phyloP scores from a whole-genome alignment of 306 rosid genomes.

The Malus orientalis region DNA sequence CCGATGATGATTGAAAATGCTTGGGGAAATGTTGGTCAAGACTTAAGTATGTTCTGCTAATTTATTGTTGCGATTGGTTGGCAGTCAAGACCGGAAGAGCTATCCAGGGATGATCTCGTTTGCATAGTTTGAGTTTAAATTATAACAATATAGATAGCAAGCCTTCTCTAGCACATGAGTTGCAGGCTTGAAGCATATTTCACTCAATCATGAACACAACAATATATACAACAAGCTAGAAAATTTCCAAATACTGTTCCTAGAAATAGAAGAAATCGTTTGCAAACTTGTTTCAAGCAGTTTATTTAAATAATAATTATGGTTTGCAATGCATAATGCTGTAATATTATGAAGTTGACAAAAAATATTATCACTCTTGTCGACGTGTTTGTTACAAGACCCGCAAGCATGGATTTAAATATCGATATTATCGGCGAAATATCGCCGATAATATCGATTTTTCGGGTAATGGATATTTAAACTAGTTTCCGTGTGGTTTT shows the following conservation, averaged over 20 bases:
- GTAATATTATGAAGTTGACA: neutral
- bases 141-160: constrained; percentile 3
- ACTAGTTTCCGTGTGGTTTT: too few relatives aligned
- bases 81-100: constrained; percentile 89
- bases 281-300: neutral
- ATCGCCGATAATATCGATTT: too few relatives aligned
- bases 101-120: constrained; percentile 55
- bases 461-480: too few relatives aligned
- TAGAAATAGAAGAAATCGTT: neutral
- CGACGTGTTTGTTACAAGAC: neutral
- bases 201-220: too few relatives aligned
- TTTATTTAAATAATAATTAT: too few relatives aligned
- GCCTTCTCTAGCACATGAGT: neutral
- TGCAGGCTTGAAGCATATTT: neutral
- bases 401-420: too few relatives aligned
- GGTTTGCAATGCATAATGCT: neutral
- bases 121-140: constrained; percentile 56
- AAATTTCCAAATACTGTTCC: neutral
- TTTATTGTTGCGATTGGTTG: neutral
- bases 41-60: neutral
- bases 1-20: constrained; percentile 15
- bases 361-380: neutral
- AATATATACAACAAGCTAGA: neutral
- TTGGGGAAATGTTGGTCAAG: constrained; percentile 46
- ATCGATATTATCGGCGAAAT: too few relatives aligned